These are phyloP conservation scores for Globisporangium viniferum DNA, from an alignment of 352 stramenopile species.

Conservation along the genomic window DNA sequence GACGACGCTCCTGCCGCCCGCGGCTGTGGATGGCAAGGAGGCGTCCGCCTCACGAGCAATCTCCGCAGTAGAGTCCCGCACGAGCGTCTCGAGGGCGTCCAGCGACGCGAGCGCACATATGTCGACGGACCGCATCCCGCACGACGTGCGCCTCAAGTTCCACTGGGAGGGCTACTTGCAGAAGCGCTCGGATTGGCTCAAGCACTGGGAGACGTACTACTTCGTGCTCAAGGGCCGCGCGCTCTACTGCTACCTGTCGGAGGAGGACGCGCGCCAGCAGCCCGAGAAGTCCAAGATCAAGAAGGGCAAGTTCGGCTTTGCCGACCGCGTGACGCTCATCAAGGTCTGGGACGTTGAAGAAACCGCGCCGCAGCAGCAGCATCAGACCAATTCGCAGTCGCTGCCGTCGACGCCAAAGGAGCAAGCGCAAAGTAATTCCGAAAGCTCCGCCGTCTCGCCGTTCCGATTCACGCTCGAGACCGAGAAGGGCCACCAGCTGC, in stretches of 20 bases:
- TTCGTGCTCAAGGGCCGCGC: slow-evolving; percentile 68
- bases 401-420: slow-evolving; percentile 7
- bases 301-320: slow-evolving; percentile 85
- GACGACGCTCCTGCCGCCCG: background rate
- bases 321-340: slow-evolving; percentile 70
- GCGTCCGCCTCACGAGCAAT: background rate
- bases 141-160: slow-evolving; percentile 48
- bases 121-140: slow-evolving; percentile 15
- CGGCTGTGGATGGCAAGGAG: background rate
- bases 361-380: slow-evolving; percentile 9
- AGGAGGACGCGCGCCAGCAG: slow-evolving; percentile 72
- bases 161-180: slow-evolving; percentile 87
- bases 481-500: slow-evolving; percentile 79
- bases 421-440: background rate
- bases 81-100: background rate
- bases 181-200: slow-evolving; percentile 88
- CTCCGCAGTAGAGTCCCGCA: background rate
- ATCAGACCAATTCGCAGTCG: background rate
- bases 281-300: slow-evolving; percentile 88
- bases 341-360: slow-evolving; percentile 77
- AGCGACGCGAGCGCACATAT: background rate
- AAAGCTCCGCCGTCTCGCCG: slow-evolving; percentile 24
- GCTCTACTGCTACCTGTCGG: slow-evolving; percentile 82
- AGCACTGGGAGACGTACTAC: slow-evolving; percentile 89
- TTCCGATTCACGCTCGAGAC: slow-evolving; percentile 84